Base-by-base conservation (phyloP, 108 stramenopile species). In the Cyclotella baltica region DNA sequence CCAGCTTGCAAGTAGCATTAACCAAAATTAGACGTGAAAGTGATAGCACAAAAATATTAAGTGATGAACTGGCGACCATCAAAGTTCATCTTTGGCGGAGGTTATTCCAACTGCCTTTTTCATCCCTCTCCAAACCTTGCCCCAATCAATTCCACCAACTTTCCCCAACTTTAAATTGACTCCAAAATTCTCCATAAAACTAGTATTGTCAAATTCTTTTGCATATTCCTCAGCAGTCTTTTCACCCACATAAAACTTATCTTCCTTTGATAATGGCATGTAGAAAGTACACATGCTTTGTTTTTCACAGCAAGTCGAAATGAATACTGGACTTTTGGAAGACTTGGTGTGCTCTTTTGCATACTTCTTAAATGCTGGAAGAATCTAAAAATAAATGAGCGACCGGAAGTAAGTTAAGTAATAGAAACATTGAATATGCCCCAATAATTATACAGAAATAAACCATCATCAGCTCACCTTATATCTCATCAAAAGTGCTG, bases 241-340 rank as follows among this genome's bases (percentile, higher is more conserved):
- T 56, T 65, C 68, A 63, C 61, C 93, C 87, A 71, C 76, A 76
- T 83, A 86, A 78, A 94, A 94, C 19, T 76, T 66, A 67, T 87
- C 74, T 16, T 77, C 64, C 29, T 86, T 65, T 13, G 50, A 65
- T 28, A 93, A 75, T 4, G 93, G 93, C 85, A 84, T 83, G 71
- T 92, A 93, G 67, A 90, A 88, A 20, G 88, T 92, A 59, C 94
- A 96, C 84, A 91, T 88, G 70, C 74, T 64, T 36, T 92, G 78
- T 40, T 70, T 73, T 13, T 64, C 75, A 55, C 87, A 89, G 79
- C 94, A 96, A 8, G 87, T 89, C 0, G 86, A 53, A 73, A 93
- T 83, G 34, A 93, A 74, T 3, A 90, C 67, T n/a, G 84, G 68
- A 35, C 29, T 43, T 23, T 68, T 62, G 1, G 71, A 84, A 20